These are phyloP conservation scores for Fusarium piperis DNA, from an alignment of 2,329 filamentous ascomycete species.

Conservation along the genomic window DNA sequence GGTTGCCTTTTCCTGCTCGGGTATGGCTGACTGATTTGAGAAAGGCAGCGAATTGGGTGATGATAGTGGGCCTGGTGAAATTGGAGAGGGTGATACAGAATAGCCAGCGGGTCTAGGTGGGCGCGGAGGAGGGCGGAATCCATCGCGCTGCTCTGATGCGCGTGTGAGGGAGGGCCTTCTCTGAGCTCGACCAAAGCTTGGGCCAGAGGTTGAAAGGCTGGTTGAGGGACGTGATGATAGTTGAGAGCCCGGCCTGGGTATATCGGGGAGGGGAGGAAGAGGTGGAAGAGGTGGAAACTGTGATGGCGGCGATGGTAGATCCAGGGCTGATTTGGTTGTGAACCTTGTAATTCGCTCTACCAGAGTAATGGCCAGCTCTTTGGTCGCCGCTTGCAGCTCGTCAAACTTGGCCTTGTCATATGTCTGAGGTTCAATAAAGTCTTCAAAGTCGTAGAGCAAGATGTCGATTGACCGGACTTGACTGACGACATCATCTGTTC, in stretches of 20 bases:
- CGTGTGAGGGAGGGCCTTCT: not conserved
- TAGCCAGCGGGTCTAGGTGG: not conserved
- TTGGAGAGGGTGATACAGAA: not conserved
- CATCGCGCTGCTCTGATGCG: not conserved
- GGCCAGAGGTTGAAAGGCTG: not conserved
- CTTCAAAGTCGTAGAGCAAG: conserved; percentile 56
- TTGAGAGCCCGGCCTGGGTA: not conserved
- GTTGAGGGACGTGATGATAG: not conserved
- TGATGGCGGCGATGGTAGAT: not conserved
- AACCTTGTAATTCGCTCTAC: conserved; percentile 5
- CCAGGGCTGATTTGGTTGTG: not conserved
- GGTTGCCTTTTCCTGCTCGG: not conserved
- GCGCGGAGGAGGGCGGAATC: not conserved
- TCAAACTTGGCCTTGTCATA: conserved; percentile 50
- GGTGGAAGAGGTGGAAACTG: conserved; percentile 1
- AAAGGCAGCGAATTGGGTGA: not conserved
- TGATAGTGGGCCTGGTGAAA: not conserved
- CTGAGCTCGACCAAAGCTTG: not conserved
- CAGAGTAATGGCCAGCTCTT: conserved; percentile 46
- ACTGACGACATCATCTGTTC: not conserved
- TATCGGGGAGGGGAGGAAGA: not conserved
- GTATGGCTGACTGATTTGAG: not conserved
- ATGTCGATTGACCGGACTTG: conserved; percentile 48
- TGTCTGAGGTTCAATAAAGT: conserved; percentile 51
- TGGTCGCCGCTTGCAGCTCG: conserved; percentile 50